Conservation (phyloP, 2,329 filamentous ascomycete species). For the Colletotrichum caudatum region DNA sequence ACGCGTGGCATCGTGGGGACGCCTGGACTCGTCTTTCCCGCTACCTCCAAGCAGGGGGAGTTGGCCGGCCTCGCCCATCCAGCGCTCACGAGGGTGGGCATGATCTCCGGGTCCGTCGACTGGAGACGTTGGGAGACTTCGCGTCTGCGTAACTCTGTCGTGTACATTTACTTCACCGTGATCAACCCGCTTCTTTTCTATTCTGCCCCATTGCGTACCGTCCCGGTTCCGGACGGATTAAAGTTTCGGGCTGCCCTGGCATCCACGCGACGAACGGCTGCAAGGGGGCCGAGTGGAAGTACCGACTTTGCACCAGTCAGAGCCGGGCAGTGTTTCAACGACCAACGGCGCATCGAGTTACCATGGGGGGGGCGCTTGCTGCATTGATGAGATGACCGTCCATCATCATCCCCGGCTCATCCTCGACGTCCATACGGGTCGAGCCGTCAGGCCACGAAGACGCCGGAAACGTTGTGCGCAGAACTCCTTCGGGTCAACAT, state of each 20-base stretch:
- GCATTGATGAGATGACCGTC: neutral
- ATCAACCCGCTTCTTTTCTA: neutral
- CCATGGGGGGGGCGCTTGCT: slow-evolving; percentile 10
- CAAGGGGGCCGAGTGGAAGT: neutral
- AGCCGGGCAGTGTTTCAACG: slow-evolving; percentile 4
- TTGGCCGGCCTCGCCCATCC: neutral
- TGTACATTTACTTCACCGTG: neutral
- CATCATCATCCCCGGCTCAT: neutral
- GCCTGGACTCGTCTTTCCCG: neutral
- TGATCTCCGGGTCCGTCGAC: neutral
- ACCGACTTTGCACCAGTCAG: slow-evolving; percentile 33
- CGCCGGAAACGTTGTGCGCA: neutral
- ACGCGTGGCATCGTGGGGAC: too few species aligned
- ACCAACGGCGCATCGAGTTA: slow-evolving; percentile 16
- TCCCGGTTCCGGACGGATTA: slow-evolving; percentile 6
- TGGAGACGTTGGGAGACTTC: neutral
- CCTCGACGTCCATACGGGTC: neutral
- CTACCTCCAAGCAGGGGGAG: neutral
- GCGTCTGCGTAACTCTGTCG: neutral
- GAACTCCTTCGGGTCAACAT: neutral
- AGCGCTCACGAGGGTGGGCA: neutral
- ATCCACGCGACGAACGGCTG: slow-evolving; percentile 23
- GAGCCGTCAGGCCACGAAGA: too few species aligned
- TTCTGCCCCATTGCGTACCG: neutral
- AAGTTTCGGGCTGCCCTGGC: slow-evolving; percentile 20